These are phyloP conservation scores for Daldinia sp. DNA, from an alignment of 2,329 filamentous ascomycete species.

Conservation along the genomic window DNA sequence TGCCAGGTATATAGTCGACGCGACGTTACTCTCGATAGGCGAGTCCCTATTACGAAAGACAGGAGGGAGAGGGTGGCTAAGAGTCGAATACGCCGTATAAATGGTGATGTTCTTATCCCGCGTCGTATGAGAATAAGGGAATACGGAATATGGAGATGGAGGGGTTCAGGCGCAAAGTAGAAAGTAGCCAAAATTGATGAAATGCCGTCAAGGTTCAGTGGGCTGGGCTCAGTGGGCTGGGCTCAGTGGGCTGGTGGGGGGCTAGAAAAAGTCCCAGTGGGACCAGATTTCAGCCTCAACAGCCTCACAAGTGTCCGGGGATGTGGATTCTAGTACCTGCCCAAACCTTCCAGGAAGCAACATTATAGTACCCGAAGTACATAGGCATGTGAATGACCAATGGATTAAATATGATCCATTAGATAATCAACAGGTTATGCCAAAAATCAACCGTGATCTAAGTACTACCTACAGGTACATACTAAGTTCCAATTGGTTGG, in stretches of 20 bases:
- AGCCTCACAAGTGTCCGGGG: conserved; percentile 21
- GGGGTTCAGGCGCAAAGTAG: conserved; percentile 31
- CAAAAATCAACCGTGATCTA: neutral
- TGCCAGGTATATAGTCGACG: conserved; percentile 1
- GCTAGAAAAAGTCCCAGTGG: conserved; percentile 12
- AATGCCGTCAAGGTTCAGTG: conserved; percentile 26
- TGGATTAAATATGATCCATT: neutral
- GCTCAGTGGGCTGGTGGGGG: conserved; percentile 23
- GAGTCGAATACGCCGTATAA: neutral
- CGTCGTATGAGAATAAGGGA: conserved; percentile 11
- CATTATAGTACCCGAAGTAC: neutral
- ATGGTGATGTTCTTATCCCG: conserved; percentile 1
- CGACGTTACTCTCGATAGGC: conserved; percentile 3
- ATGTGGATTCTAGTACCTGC: conserved; percentile 8
- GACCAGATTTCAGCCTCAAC: conserved; percentile 23
- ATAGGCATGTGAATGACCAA: neutral
- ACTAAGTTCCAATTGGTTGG: no score
- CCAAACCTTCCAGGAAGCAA: no score
- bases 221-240: conserved; percentile 25
- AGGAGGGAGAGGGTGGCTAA: neutral
- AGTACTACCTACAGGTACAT: no score
- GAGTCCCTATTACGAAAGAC: neutral
- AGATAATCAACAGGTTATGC: no score
- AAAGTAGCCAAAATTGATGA: conserved; percentile 17
- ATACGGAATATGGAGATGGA: conserved; percentile 26